Base-by-base conservation (phyloP, 2,329 filamentous ascomycete genomes). In the Fusarium staphyleae region DNA sequence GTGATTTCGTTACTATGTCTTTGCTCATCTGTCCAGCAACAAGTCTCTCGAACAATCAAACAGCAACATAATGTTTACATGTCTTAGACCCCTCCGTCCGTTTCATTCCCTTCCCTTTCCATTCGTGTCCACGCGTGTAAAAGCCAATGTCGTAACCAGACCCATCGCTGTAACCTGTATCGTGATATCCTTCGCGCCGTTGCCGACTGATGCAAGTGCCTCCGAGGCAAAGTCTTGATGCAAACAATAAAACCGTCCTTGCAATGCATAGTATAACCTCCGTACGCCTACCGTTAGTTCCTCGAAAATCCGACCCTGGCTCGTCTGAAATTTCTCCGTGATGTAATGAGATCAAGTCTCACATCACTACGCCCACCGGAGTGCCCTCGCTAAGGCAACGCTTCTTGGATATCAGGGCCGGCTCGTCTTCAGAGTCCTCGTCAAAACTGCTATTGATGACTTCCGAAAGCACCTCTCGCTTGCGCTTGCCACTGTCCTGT, bases 401-500 rank as follows among this genome's bases (percentile, higher is more conserved):
- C 47, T 69, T 73, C 67, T 77, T 77, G 4, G 63, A 68, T 12
- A 57, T 52, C 5, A 70, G 28, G 14, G 66, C 53, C 14, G 62
- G 59, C 24, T 76, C 73, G 22, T 73, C 67, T 10, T 71, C 69
- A 0, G 68, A 65, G 9, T 72, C 71, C 22, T 74, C 72, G 14
- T 78, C 75, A 32, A 77, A 76, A 57, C 75, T 77, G 45, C 68
- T 70, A 54, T 75, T 74, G 10, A 76, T 66, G 26, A 76, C 69
- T 40, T 77, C 73, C 3, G 68, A 62, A 3, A 77, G 62, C 4
- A 70, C 68, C 16, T 71, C 68, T 14, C 73, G 71, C 55, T 75
- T 75, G 3, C 69, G 65, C 55, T 74, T 74, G 33, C 55, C 52
- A 28, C 53, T 47, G 7, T 50, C 51, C 19, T 68, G 67, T 40